A percentile compares a stretch with the other conserved stretches of the same genome.
These are phyloP conservation scores for Hydnomerulius pinastri DNA, from an alignment of 768 basidiomycete genomes.

Conservation along the genomic window DNA sequence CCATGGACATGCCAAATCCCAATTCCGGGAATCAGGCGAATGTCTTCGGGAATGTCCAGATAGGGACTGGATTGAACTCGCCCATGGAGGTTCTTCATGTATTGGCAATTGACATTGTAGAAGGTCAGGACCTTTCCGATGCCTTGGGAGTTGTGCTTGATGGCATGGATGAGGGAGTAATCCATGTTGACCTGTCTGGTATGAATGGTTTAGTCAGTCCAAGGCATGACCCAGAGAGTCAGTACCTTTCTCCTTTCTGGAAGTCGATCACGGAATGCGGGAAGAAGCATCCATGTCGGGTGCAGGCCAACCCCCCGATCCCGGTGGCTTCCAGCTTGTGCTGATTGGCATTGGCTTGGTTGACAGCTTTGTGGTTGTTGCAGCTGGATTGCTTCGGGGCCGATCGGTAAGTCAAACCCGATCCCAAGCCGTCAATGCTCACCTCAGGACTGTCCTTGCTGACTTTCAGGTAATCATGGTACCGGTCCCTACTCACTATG, in stretches of 20 bases:
- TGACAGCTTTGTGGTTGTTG: conserved; percentile 4
- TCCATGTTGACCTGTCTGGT: conserved; percentile 16
- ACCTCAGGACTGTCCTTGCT: not conserved
- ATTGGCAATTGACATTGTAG: conserved; percentile 11
- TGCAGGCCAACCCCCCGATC: not conserved
- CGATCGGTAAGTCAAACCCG: too few species aligned
- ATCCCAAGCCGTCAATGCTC: too few species aligned
- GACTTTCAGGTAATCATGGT: not conserved
- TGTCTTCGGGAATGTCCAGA: not conserved
- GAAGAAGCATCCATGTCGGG: conserved; percentile 1
- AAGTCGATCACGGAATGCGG: not conserved
- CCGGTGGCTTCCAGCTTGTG: not conserved
- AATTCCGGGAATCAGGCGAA: conserved; percentile 17
- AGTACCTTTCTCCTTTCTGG: conserved; percentile 1
- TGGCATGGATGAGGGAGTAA: not conserved
- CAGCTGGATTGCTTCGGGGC: not conserved
- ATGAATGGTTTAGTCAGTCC: too few species aligned
- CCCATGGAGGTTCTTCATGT: conserved; percentile 13
- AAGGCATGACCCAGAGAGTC: too few species aligned
- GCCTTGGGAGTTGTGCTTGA: not conserved
- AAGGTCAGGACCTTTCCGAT: not conserved
- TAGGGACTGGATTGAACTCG: accelerated
- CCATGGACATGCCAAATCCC: conserved; percentile 29
- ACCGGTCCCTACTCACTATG: not conserved
- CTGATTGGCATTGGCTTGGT: not conserved